Evolutionary conservation across 2,329 filamentous ascomycete species (phyloP).

Genomic region (Exophiala viscosa): DNA sequence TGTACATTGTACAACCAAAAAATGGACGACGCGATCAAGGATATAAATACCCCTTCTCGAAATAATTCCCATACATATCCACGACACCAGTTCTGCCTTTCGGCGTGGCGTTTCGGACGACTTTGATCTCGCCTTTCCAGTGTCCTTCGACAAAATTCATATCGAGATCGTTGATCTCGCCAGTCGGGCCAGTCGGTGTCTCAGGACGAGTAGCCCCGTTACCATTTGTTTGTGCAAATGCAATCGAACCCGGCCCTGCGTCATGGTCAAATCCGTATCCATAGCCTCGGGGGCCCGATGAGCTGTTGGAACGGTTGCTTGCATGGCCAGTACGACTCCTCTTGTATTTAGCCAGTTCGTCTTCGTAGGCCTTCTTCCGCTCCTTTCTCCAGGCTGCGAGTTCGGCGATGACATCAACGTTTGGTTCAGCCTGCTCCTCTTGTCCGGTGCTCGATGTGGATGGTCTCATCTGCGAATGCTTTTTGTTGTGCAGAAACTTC

Average conservation of each 20-base stretch:
- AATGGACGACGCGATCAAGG: slow-evolving; percentile 37
- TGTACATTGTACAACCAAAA: not conserved
- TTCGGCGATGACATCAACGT: slow-evolving; percentile 50
- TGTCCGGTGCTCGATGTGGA: slow-evolving; percentile 16
- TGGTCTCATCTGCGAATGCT: slow-evolving; percentile 7
- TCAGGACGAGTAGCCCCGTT: slow-evolving; percentile 16
- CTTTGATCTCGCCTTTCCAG: slow-evolving; percentile 58
- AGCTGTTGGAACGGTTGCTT: not conserved
- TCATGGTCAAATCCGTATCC: slow-evolving; percentile 22
- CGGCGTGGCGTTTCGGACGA: slow-evolving; percentile 47
- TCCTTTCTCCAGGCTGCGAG: slow-evolving; percentile 53
- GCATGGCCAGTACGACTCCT: slow-evolving; percentile 3
- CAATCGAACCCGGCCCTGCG: slow-evolving; percentile 10
- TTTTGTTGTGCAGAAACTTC: slow-evolving; percentile 11
- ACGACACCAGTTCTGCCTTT: slow-evolving; percentile 42
- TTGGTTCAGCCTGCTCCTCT: slow-evolving; percentile 8
- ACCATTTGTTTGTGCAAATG: slow-evolving; percentile 1
- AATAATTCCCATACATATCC: slow-evolving; percentile 53
- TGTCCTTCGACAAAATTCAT: slow-evolving; percentile 51
- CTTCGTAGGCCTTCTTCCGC: slow-evolving; percentile 50
- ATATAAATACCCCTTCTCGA: slow-evolving; percentile 52
- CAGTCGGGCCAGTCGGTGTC: slow-evolving; percentile 9
- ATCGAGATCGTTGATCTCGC: slow-evolving; percentile 25
- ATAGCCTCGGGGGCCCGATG: slow-evolving; percentile 15
- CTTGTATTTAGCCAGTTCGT: slow-evolving; percentile 21